Conservation (phyloP, 2,329 filamentous ascomycete species). For the Aureobasidium lini region DNA sequence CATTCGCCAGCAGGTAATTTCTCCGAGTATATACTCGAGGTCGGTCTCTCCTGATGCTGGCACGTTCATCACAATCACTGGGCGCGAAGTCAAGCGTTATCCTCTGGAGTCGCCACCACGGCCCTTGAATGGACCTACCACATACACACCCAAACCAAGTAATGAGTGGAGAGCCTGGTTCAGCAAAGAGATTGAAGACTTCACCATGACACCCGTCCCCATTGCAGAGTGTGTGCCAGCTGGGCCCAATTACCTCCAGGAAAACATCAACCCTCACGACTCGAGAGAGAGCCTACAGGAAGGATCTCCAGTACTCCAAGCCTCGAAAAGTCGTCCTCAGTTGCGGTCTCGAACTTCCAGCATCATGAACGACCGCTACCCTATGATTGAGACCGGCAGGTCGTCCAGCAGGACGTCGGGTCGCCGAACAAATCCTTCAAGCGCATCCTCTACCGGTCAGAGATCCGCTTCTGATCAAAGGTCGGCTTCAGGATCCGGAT, state of each 20-base stretch:
- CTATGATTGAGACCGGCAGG: constrained; percentile 31
- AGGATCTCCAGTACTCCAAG: constrained; percentile 8
- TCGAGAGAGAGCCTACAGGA: constrained; percentile 14
- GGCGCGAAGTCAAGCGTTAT: constrained; percentile 38
- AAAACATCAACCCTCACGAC: neutral
- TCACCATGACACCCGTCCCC: constrained; percentile 24
- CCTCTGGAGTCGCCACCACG: constrained; percentile 23
- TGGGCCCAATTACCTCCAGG: neutral
- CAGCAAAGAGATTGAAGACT: constrained; percentile 35
- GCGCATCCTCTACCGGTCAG: neutral
- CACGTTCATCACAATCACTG: constrained; percentile 37
- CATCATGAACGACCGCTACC: constrained; percentile 40
- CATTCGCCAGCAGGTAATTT: constrained; percentile 24
- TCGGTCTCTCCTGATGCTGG: constrained; percentile 26
- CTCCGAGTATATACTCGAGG: constrained; percentile 42
- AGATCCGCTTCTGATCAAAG: neutral
- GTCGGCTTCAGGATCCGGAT: neutral
- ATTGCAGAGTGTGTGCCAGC: constrained; percentile 25
- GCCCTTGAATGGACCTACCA: constrained; percentile 14
- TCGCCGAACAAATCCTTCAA: neutral
- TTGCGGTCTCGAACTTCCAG: constrained; percentile 21
- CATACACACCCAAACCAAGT: constrained; percentile 27
- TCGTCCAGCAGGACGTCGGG: constrained; percentile 17
- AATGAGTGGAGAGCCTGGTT: constrained; percentile 42
- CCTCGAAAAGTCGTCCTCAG: constrained; percentile 17